Evolutionary conservation across 2,329 filamentous ascomycete genomes (phyloP), one percentile per base, ranked within the genome.

Genomic region (Trichoderma polysporum): DNA sequence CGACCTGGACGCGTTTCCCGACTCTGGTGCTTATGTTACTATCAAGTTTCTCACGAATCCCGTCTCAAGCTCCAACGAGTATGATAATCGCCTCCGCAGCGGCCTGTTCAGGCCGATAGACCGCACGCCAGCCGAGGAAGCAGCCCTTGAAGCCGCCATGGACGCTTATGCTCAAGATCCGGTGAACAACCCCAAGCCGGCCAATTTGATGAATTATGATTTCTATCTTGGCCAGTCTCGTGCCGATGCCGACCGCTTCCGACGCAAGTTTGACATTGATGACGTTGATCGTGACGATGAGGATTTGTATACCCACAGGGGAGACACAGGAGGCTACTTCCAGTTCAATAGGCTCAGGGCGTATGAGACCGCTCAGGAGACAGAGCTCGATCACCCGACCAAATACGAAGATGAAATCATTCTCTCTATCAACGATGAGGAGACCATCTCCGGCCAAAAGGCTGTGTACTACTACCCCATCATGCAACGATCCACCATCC

Each of bases 1-100:
- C 6, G 89, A 91, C 72, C 82, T 89, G 49, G 86, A 89, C 68
- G 85, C 87, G n/a, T 90, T 90, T 79, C 88, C 88, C 56, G 89
- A 91, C 76, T 86, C 86, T 2, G 88, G 89, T 64, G 88, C 88
- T 68, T 91, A 91, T 74, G 86, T 90, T 69, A 87, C 88, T 15
- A 83, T 91, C 79, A 91, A 91, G 77, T 90, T 91, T 77, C 83
- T 84, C 60, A 87, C 85, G 70, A 89, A 89, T 74, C 89, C 89
- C 3, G 85, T 90, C 31, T 79, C 84, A 10, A 80, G 82, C 64
- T 69, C 74, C 50, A 80, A 73, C 54, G 78, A 78, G 52, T 90
- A 89, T 75, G 87, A 90, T 74, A 80, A 79, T 57, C 87, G 89
- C 41, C 81, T 91, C 29, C 83, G 89, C 54, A 85, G 83, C 71